These are phyloP conservation scores for Helotiales sp. DNA, from an alignment of 2,329 filamentous ascomycete genomes.

Conservation along the genomic window DNA sequence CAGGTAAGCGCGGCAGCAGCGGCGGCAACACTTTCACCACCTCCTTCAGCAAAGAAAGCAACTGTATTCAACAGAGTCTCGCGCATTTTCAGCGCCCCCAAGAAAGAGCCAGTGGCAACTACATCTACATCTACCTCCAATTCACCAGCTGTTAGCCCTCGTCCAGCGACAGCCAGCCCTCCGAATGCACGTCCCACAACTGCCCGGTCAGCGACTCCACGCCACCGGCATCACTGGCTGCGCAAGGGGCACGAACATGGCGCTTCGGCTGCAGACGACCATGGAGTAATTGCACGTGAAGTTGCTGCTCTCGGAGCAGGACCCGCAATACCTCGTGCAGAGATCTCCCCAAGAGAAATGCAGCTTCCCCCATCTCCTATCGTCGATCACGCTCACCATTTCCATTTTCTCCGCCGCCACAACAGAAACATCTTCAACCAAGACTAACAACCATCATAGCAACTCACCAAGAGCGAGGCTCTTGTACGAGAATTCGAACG, in stretches of 20 bases:
- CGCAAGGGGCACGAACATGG: not conserved
- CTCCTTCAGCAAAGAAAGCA: not conserved
- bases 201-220: too few species aligned
- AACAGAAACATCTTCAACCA: not conserved
- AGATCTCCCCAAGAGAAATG: constrained; percentile 2
- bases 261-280: not conserved
- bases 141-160: not conserved
- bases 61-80: not conserved
- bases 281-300: constrained; percentile 13
- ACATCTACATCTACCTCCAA: too few species aligned
- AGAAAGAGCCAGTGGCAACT: not conserved
- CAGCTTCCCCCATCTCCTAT: constrained; percentile 8
- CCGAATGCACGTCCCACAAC: not conserved
- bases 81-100: not conserved
- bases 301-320: constrained; percentile 10
- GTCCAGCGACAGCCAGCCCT: not conserved
- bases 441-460: constrained; percentile 29
- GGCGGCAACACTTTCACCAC: not conserved
- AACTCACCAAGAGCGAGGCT: constrained; percentile 30
- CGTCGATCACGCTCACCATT: not conserved
- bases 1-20: constrained; percentile 48
- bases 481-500: constrained; percentile 31
- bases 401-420: not conserved
- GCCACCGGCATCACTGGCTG: too few species aligned
- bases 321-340: not conserved